phyloP scores from a whole-genome alignment of 2,329 filamentous ascomycete species.

The Clathrospora elynae region DNA sequence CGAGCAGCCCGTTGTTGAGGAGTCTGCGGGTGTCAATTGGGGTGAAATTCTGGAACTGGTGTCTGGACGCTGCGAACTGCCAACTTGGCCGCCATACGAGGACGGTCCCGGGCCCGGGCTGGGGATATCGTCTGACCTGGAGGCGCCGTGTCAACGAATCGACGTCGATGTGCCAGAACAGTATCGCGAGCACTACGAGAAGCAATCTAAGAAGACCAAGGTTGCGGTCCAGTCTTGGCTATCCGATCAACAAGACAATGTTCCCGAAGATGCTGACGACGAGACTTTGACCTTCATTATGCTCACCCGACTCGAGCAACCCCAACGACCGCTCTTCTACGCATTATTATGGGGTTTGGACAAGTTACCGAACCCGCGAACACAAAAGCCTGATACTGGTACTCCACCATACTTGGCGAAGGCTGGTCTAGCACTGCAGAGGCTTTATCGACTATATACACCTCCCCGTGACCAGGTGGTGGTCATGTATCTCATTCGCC shows the following conservation, averaged over 20 bases:
- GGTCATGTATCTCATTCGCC: slow-evolving; percentile 82
- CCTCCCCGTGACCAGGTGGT: slow-evolving; percentile 83
- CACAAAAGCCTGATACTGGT: slow-evolving; percentile 67
- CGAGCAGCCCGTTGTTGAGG: slow-evolving; percentile 47
- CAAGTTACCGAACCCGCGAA: slow-evolving; percentile 59
- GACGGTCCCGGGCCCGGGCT: slow-evolving; percentile 57
- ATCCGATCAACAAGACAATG: slow-evolving; percentile 74
- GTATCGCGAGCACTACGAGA: slow-evolving; percentile 88
- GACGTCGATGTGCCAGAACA: slow-evolving; percentile 95
- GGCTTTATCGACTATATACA: slow-evolving; percentile 76
- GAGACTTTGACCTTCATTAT: slow-evolving; percentile 94
- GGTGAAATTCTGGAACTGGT: slow-evolving; percentile 94
- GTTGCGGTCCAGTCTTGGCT: slow-evolving; percentile 92
- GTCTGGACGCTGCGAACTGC: slow-evolving; percentile 83
- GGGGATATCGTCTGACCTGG: slow-evolving; percentile 57
- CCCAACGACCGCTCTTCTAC: slow-evolving; percentile 81
- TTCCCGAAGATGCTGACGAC: slow-evolving; percentile 88
- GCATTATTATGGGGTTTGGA: slow-evolving; percentile 70
- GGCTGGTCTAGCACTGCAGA: slow-evolving; percentile 77
- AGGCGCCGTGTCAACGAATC: slow-evolving; percentile 73
- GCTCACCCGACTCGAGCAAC: slow-evolving; percentile 78
- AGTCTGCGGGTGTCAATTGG: slow-evolving; percentile 79
- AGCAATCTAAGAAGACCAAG: slow-evolving; percentile 90
- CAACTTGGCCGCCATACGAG: slow-evolving; percentile 85
- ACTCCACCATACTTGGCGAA: slow-evolving; percentile 76